Conservation (phyloP, 257 asterid genomes). For the Plectranthus barbatus region DNA sequence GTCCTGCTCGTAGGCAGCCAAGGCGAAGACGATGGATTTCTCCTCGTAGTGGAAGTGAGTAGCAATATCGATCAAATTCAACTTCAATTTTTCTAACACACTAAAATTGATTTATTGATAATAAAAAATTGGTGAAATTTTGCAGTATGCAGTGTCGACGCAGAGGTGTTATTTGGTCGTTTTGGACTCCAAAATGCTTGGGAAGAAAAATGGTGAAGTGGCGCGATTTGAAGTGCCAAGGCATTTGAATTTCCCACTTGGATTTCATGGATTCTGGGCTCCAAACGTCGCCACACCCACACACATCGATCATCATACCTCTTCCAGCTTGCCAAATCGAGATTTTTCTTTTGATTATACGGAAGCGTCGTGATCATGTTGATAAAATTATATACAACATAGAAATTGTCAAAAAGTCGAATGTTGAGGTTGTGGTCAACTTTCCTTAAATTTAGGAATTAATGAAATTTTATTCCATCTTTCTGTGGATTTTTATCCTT, state of each 20-base stretch:
- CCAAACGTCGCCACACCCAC: background rate
- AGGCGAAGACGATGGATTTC: conserved; percentile 79
- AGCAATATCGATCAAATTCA: background rate
- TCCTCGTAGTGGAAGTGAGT: conserved; percentile 84
- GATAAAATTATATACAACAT: too few relatives aligned
- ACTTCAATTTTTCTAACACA: background rate
- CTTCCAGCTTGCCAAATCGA: too few relatives aligned
- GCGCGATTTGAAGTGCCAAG: conserved; percentile 89
- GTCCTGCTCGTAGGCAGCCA: background rate
- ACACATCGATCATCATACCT: too few relatives aligned
- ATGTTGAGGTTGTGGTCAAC: too few relatives aligned
- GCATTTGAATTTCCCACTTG: conserved; percentile 76
- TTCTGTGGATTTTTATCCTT: too few relatives aligned
- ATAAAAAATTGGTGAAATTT: too few relatives aligned
- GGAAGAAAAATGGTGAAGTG: conserved; percentile 47
- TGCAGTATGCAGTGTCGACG: conserved; percentile 86
- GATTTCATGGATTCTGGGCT: conserved; percentile 94
- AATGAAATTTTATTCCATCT: too few relatives aligned
- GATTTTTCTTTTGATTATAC: too few relatives aligned
- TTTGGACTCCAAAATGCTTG: conserved; percentile 56
- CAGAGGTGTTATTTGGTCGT: conserved; percentile 76
- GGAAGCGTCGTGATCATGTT: too few relatives aligned
- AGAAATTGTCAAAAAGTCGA: too few relatives aligned
- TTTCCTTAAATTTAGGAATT: too few relatives aligned
- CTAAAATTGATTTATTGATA: background rate